Base-by-base conservation (phyloP, 257 asterid genomes). In the Gentiana dahurica region DNA sequence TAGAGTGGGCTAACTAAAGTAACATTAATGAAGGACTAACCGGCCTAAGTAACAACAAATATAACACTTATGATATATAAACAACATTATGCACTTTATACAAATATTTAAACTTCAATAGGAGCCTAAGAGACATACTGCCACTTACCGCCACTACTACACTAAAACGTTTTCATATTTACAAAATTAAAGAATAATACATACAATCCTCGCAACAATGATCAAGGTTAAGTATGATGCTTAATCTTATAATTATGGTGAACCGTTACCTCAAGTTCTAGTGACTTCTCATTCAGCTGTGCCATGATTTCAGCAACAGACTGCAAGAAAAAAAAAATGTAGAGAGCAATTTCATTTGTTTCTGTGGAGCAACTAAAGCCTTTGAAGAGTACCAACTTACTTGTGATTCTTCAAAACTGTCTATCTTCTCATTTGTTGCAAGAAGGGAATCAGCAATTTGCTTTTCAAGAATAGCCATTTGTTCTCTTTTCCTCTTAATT, bases 211-310 rank as follows among this genome's bases (percentile, higher is more conserved):
- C 24, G 24, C 24, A 24, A 24, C 24, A 24, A 24, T 24, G 24
- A 24, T 24, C 24, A 24, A 24, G 24, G 24, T 24, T 24, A 24
- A 24, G 24, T 24, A 24, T 37, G 34, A 50, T 33, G 56, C 62
- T 45, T 41, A 57, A 44, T 33, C 34, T 24, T 12, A 33, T 57
- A 4, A 24, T 32, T 13, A 36, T 55, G 57, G 65, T 34, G 65
- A 54, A 58, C 48, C 57, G 44, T 74, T 81, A 88, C 99, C 99
- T 88, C 99, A 70, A 92, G 99, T 71, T 92, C 99, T 77, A 92
- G 81, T 54, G 97, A 78, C 73, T 88, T 88, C 84, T 88, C 95
- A 74, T 88, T 79, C 68, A 92, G 73, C 71, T 86, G 97, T 37
- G 75, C 89, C 82, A 75, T 51, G 34, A 92, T 75, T 76, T 88